These are phyloP conservation scores for Przewalskia tangutica DNA, from an alignment of 257 asterid species.

Conservation along the genomic window DNA sequence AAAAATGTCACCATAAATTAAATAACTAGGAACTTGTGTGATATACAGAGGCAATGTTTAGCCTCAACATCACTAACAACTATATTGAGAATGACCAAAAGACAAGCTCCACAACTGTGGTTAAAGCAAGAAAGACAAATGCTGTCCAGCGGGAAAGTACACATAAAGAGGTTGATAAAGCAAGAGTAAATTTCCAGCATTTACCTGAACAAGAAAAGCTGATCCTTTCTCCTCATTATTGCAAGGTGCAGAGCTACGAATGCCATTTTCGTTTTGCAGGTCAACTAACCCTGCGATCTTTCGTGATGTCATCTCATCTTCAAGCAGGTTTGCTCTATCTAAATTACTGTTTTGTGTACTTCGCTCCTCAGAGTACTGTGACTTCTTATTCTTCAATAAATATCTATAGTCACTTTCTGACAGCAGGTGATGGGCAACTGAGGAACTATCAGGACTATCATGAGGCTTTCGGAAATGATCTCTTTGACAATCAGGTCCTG, in stretches of 20 bases:
- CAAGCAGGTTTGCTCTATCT: constrained; percentile 15
- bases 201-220: constrained; percentile 72
- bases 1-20: background rate
- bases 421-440: background rate
- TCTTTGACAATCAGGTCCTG: constrained; percentile 29
- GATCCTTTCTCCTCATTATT: constrained; percentile 62
- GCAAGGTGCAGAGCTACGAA: constrained; percentile 22
- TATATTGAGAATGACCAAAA: background rate
- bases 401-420: constrained; percentile 5
- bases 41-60: background rate
- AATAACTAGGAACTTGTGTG: background rate
- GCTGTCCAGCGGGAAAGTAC: background rate
- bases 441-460: constrained; percentile 4
- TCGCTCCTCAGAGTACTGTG: constrained; percentile 14
- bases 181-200: background rate
- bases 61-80: background rate
- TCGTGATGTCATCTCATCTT: constrained; percentile 16
- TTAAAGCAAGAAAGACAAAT: background rate
- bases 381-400: constrained; percentile 23
- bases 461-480: constrained; percentile 15
- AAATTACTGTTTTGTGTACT: constrained; percentile 20
- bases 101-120: background rate
- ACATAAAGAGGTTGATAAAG: background rate
- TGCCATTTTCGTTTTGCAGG: background rate
- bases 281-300: background rate